Evolutionary conservation across 1,139 yeast species (phyloP).

Genomic region (Yamadazyma epiphylla): DNA sequence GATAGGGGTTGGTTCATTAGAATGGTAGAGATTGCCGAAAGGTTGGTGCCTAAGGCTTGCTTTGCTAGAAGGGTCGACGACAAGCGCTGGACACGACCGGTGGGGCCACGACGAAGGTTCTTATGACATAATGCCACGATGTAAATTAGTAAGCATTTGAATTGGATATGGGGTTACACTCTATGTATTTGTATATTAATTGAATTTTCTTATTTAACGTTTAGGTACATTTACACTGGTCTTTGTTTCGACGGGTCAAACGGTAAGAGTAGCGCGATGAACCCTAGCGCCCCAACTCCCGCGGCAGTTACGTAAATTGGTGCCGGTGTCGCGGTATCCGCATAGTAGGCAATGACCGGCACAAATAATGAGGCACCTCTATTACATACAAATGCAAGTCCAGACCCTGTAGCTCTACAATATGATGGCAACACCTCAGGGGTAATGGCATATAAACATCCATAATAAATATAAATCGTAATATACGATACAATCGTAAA

Average conservation of each 20-base stretch:
- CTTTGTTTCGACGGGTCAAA: slow-evolving; percentile 39
- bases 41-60: too few relatives aligned
- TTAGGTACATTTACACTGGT: slow-evolving; percentile 11
- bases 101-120: too few relatives aligned
- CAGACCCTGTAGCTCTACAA: slow-evolving; percentile 56
- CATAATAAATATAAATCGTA: slow-evolving; percentile 50
- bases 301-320: slow-evolving; percentile 64
- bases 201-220: too few relatives aligned
- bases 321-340: slow-evolving; percentile 37
- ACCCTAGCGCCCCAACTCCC: slow-evolving; percentile 40
- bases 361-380: slow-evolving; percentile 47
- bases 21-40: too few relatives aligned
- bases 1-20: too few relatives aligned
- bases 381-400: slow-evolving; percentile 44
- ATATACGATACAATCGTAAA: slow-evolving; percentile 50
- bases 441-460: slow-evolving; percentile 53
- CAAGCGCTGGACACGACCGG: too few relatives aligned
- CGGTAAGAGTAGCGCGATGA: slow-evolving; percentile 42
- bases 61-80: too few relatives aligned
- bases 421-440: slow-evolving; percentile 58
- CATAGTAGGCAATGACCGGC: slow-evolving; percentile 50
- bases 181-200: too few relatives aligned
- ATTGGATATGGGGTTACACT: too few relatives aligned
- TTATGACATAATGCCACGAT: too few relatives aligned
- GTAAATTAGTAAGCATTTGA: too few relatives aligned